phyloP scores from a whole-genome alignment of 176 grass and related monocot species.

The Oryza brachyantha region DNA sequence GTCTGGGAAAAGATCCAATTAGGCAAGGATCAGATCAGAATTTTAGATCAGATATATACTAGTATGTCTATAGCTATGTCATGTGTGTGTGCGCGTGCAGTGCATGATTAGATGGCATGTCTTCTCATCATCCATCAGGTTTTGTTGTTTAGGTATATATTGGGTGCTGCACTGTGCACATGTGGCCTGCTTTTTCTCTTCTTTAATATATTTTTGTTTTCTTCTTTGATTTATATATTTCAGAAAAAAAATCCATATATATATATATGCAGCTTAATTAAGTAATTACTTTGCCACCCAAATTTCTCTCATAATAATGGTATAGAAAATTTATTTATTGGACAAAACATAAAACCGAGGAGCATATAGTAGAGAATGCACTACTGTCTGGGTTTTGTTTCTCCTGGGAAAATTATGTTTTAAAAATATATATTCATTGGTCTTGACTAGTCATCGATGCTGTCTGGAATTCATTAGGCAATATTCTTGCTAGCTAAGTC shows the following conservation, averaged over 20 bases:
- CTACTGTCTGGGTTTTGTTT: background rate
- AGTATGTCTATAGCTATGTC: background rate
- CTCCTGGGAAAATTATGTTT: slow-evolving; percentile 18
- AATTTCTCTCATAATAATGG: background rate
- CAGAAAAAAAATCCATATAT: too few species aligned
- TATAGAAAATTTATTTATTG: background rate
- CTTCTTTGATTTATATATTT: slow-evolving; percentile 9
- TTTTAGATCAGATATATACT: background rate
- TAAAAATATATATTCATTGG: slow-evolving; percentile 12
- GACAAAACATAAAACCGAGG: background rate
- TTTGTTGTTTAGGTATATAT: slow-evolving; percentile 23
- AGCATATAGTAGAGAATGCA: background rate
- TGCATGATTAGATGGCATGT: slow-evolving; percentile 18
- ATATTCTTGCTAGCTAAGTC: background rate
- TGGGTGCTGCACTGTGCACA: slow-evolving; percentile 18
- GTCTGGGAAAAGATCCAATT: background rate
- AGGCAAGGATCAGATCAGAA: background rate
- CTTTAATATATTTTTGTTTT: slow-evolving; percentile 14
- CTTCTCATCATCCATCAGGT: background rate
- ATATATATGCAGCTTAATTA: background rate
- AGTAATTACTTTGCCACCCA: background rate
- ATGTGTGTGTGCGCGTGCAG: background rate
- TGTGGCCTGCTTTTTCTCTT: background rate
- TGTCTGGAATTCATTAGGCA: background rate
- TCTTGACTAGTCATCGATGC: slow-evolving; percentile 12